Percentiles rank a stretch among this genome's conserved stretches.
phyloP scores from a whole-genome alignment of 192 early-diverging fungal species.

The Podila clonocystis region DNA sequence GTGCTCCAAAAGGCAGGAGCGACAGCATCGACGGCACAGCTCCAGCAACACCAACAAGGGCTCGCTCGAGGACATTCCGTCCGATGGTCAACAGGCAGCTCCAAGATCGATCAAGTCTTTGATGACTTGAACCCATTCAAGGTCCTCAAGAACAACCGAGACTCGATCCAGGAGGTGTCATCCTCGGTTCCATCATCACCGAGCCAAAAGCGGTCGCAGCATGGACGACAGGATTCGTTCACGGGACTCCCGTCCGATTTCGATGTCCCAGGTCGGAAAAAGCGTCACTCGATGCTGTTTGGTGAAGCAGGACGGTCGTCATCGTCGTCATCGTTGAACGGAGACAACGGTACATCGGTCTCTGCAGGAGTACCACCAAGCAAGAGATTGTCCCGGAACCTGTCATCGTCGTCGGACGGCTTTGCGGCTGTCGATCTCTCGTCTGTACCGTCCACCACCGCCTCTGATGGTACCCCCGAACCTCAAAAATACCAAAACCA shows the following conservation, averaged over 20 bases:
- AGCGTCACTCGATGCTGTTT: conserved; percentile 41
- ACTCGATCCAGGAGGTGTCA: background rate
- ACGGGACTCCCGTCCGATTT: conserved; percentile 38
- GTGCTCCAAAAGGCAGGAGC: too few relatives aligned
- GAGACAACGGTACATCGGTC: too few relatives aligned
- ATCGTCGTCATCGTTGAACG: too few relatives aligned
- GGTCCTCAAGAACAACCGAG: conserved; percentile 4
- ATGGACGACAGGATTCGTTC: conserved; percentile 29
- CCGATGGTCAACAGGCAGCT: conserved; percentile 33
- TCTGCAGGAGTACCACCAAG: too few relatives aligned
- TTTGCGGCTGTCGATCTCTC: too few relatives aligned
- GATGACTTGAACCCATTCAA: conserved; percentile 47
- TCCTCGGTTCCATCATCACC: conserved; percentile 6
- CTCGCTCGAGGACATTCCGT: background rate
- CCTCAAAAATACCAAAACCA: too few relatives aligned
- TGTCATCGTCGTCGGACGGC: too few relatives aligned
- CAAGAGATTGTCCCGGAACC: too few relatives aligned
- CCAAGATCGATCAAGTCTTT: conserved; percentile 36
- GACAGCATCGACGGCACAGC: too few relatives aligned
- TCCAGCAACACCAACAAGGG: background rate
- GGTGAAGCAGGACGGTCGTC: conserved; percentile 19
- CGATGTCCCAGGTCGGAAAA: conserved; percentile 28
- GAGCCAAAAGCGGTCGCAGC: background rate
- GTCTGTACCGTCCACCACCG: too few relatives aligned
- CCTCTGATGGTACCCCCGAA: too few relatives aligned